A percentile compares a stretch with the other conserved stretches of the same genome.
Conservation (phyloP, 805 yeast genomes). For the Monosporozyma unispora region DNA sequence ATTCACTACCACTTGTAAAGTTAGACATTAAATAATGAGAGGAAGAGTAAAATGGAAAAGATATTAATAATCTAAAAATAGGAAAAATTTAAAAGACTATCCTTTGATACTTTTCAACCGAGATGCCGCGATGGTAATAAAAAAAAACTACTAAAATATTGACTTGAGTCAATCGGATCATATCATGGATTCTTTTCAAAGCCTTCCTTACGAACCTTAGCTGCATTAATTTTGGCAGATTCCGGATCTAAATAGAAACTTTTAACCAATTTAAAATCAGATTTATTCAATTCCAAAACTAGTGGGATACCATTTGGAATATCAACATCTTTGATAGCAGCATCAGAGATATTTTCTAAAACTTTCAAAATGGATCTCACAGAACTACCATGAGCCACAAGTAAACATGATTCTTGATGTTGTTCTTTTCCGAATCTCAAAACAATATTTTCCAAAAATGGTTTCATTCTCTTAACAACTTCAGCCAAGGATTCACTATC, state of each 20-base stretch:
- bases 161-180: not conserved
- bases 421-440: slow-evolving; percentile 38
- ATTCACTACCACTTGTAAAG: not conserved
- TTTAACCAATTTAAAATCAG: slow-evolving; percentile 37
- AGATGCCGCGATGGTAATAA: not conserved
- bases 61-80: not conserved
- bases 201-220: slow-evolving; percentile 73
- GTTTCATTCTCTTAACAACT: slow-evolving; percentile 59
- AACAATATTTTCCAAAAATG: slow-evolving; percentile 45
- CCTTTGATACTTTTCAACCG: not conserved
- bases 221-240: slow-evolving; percentile 69
- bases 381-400: slow-evolving; percentile 78
- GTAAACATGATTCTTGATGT: slow-evolving; percentile 47
- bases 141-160: not conserved
- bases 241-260: slow-evolving; percentile 72
- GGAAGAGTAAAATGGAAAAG: not conserved
- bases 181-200: slow-evolving; percentile 28
- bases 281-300: slow-evolving; percentile 51
- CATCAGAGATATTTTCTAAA: slow-evolving; percentile 55
- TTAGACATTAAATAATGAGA: not conserved
- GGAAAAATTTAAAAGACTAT: not conserved
- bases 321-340: slow-evolving; percentile 62
- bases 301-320: slow-evolving; percentile 81
- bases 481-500: slow-evolving; percentile 64
- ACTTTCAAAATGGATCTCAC: slow-evolving; percentile 68